Conservation (phyloP, 306 rosid genomes). For the Comarum palustre region DNA sequence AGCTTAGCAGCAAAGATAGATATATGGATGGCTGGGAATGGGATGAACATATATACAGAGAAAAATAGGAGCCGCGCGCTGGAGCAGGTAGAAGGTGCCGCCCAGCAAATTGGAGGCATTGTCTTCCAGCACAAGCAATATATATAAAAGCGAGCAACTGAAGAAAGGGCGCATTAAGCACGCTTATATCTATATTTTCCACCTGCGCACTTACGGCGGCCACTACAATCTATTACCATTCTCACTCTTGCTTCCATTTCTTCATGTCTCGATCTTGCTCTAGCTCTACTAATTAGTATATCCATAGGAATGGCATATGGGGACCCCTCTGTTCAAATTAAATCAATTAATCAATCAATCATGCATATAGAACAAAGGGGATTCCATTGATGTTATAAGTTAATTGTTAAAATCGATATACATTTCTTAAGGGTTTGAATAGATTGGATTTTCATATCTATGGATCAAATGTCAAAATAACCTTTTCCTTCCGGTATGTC, state of each 20-base stretch:
- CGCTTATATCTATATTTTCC: neutral
- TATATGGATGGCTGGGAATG: neutral
- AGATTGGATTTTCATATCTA: neutral
- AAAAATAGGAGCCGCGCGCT: no score
- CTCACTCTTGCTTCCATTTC: neutral
- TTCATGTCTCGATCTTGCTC: neutral
- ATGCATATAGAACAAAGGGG: neutral
- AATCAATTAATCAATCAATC: no score
- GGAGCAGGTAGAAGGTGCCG: conserved; percentile 17
- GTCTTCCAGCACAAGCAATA: conserved; percentile 22
- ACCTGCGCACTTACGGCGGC: neutral
- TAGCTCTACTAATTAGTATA: neutral
- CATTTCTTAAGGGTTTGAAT: neutral
- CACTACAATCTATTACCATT: neutral
- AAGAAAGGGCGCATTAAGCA: neutral
- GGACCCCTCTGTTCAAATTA: no score
- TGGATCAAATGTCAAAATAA: neutral
- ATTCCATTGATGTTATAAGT: neutral
- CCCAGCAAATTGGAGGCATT: conserved; percentile 21
- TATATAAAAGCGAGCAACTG: neutral
- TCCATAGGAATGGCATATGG: neutral
- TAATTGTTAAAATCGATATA: neutral
- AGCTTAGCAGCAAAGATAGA: conserved; percentile 4
- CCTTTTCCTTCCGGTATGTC: neutral
- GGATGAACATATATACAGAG: neutral